Percentiles rank a stretch among this genome's conserved stretches.
These are phyloP conservation scores for Tuber borchii DNA, from an alignment of 495 filamentous ascomycete species.

Conservation along the genomic window DNA sequence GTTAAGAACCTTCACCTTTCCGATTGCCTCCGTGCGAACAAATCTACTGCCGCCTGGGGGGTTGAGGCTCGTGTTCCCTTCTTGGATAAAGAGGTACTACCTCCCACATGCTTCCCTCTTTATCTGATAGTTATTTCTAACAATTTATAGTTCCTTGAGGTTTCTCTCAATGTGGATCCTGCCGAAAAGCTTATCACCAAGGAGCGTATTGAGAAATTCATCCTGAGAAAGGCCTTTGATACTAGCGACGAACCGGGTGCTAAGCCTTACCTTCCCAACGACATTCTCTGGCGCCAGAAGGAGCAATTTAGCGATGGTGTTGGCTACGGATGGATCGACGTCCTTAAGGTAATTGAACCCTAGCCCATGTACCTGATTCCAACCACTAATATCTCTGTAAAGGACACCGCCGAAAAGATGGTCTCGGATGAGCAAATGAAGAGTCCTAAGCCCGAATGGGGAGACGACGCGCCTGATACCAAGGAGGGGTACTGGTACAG, in stretches of 20 bases:
- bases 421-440: slow-evolving; percentile 95
- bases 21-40: slow-evolving; percentile 95
- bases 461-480: slow-evolving; percentile 77
- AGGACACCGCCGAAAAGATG: slow-evolving; percentile 75
- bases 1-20: slow-evolving; percentile 93
- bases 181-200: slow-evolving; percentile 88
- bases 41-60: slow-evolving; percentile 98
- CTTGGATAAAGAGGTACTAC: slow-evolving; percentile 73
- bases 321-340: slow-evolving; percentile 98
- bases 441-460: slow-evolving; percentile 95
- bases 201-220: slow-evolving; percentile 90
- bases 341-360: slow-evolving; percentile 54
- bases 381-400: neutral
- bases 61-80: slow-evolving; percentile 97
- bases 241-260: slow-evolving; percentile 72
- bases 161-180: slow-evolving; percentile 86
- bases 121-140: slow-evolving; percentile 9
- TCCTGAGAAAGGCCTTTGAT: slow-evolving; percentile 94
- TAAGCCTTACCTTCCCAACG: slow-evolving; percentile 78
- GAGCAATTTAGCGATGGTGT: slow-evolving; percentile 99
- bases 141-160: slow-evolving; percentile 72
- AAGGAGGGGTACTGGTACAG: slow-evolving; percentile 99
- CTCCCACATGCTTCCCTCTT: neutral
- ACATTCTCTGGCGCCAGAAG: slow-evolving; percentile 97
- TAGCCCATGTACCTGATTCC: too few relatives aligned